These are phyloP conservation scores for Brassica balearica DNA, from an alignment of 441 rosid genomes.

Conservation along the genomic window DNA sequence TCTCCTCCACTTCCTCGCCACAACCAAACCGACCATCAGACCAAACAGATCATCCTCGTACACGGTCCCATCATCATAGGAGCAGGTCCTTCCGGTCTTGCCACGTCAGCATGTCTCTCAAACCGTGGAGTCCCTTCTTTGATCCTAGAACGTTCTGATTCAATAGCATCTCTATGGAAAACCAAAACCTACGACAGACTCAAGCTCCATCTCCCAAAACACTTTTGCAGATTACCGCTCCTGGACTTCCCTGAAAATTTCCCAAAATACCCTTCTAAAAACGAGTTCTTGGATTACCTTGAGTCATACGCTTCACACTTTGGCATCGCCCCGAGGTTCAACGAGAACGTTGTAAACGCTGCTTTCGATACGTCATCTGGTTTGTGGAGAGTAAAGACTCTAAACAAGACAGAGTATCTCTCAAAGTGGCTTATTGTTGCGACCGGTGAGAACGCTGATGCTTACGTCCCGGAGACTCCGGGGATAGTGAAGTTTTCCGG, in stretches of 20 bases:
- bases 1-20: conserved; percentile 4
- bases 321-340: conserved; percentile 68
- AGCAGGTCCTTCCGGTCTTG: conserved; percentile 95
- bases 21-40: conserved; percentile 23
- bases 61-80: conserved; percentile 80
- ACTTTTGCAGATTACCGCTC: conserved; percentile 74
- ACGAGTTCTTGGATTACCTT: conserved; percentile 74
- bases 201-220: conserved; percentile 88
- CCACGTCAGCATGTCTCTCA: conserved; percentile 74
- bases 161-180: conserved; percentile 90
- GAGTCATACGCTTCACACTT: conserved; percentile 77
- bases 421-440: conserved; percentile 87
- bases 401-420: conserved; percentile 49
- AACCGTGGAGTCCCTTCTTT: conserved; percentile 65
- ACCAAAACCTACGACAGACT: conserved; percentile 80
- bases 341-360: conserved; percentile 60
- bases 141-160: conserved; percentile 72
- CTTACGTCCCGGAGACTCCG: conserved; percentile 61
- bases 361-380: conserved; percentile 53
- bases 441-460: conserved; percentile 93
- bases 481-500: conserved; percentile 71
- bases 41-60: conserved; percentile 40
- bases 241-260: conserved; percentile 62
- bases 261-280: conserved; percentile 81
- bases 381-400: conserved; percentile 72